Evolutionary conservation across 768 basidiomycete genomes (phyloP), one percentile per base, ranked within the genome.

Genomic region (Russula dissimulans): DNA sequence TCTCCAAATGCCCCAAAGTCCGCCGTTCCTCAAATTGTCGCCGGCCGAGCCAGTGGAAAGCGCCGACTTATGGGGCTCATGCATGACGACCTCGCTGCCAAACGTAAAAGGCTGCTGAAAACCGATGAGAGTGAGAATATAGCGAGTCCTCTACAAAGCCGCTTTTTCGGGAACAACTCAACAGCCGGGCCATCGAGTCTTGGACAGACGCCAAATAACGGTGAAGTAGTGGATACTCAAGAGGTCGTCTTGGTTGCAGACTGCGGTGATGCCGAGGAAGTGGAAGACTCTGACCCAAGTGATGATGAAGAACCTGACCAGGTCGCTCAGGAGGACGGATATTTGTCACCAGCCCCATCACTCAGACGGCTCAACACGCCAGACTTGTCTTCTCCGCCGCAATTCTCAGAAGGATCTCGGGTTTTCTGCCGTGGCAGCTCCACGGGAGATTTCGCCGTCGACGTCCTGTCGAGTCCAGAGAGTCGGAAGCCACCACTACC

Each of bases 271-370:
- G 73, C 73, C 44, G 66, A 66, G 22, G 72, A 75, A 54, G 70
- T 73, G 58, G 77, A 78, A 58, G 71, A 74, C 42, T 74, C 80
- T 59, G 72, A 74, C 8, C 72, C 76, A 34, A 14, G 12, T 31
- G 60, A 61, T 44, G 70, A 76, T 29, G 36, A 41, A 14, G 67
- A 61, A 48, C 65, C 69, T 38, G 76, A 81, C 54, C 67, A 65
- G 10, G 81, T 89, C 15, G 76, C 77, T 67, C 89, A 89, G 72
- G 90, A 91, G 68, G 88, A 88, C 61, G 89, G 90, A 15, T 92
- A 91, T 71, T 76, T 87, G 55, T 89, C 89, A n/a, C 89, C 88
- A 15, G 73, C 80, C 9, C 73, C 79, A 49, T 82, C 82, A 26
- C 74, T 77, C 64, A 67, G 69, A 62, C 78, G 77, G 52, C 72